These are phyloP conservation scores for Gossypium australe DNA, from an alignment of 345 rosid genomes.

Conservation along the genomic window DNA sequence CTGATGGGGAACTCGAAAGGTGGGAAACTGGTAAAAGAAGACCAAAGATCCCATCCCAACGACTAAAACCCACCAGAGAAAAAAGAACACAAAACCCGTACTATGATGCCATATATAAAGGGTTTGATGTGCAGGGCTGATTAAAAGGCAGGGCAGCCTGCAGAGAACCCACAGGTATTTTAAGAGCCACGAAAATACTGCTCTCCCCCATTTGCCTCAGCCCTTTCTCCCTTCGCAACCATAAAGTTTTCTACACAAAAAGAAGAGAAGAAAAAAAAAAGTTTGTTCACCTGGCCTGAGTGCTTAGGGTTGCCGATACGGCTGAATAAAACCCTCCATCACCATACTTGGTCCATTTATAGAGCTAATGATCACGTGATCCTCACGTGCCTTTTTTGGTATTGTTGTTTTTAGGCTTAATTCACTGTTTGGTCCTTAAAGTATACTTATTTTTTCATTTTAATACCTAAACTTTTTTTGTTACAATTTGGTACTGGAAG, in stretches of 20 bases:
- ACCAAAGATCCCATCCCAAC: neutral
- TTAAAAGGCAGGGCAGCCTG: conserved; percentile 8
- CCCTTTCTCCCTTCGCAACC: neutral
- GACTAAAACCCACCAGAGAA: neutral
- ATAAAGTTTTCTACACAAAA: neutral
- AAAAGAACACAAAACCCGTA: conserved; percentile 8
- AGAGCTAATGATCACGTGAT: no score
- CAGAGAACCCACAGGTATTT: conserved; percentile 14
- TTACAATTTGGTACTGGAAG: no score
- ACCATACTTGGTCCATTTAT: no score
- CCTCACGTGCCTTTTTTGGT: no score
- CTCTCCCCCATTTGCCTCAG: conserved; percentile 14
- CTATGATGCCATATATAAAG: conserved; percentile 9
- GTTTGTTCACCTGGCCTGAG: no score
- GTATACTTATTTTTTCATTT: no score
- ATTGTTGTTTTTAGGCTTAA: no score
- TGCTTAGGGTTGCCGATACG: no score
- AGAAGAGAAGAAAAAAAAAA: no score
- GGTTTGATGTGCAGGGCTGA: conserved; percentile 8
- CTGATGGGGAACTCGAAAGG: neutral
- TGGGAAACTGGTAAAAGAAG: neutral
- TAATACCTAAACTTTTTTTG: no score
- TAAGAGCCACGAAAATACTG: conserved; percentile 6
- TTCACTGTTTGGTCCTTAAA: no score
- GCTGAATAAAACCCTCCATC: no score